Evolutionary conservation across 1,284 basidiomycete species (phyloP).

Genomic region (Mycena sp.): DNA sequence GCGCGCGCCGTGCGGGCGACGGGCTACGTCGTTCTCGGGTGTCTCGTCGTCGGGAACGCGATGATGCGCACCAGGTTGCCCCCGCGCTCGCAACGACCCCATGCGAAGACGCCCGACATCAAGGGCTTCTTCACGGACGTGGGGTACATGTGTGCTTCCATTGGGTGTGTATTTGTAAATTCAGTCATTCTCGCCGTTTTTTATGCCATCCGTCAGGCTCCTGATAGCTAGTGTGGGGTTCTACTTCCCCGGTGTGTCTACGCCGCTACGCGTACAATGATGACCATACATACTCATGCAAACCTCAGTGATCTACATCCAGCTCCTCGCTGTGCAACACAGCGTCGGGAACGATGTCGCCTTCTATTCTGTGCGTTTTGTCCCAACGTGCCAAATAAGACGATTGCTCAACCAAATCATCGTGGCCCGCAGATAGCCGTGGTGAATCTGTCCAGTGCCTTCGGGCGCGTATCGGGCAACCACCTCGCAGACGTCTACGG

Average conservation of each 20-base stretch:
- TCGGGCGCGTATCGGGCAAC: constrained; percentile 35
- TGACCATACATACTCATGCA: background rate
- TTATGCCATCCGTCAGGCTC: no score
- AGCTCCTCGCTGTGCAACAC: constrained; percentile 36
- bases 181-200: constrained; percentile 13
- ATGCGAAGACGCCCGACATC: constrained; percentile 20
- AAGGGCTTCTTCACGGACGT: constrained; percentile 34
- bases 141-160: constrained; percentile 30
- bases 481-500: constrained; percentile 34
- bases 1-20: constrained; percentile 35
- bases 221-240: constrained; percentile 33
- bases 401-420: background rate
- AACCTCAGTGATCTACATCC: constrained; percentile 38
- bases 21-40: constrained; percentile 35
- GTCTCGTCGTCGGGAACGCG: constrained; percentile 33
- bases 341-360: constrained; percentile 30
- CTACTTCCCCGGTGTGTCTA: constrained; percentile 39
- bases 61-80: constrained; percentile 33
- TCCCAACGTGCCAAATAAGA: no score
- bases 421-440: constrained; percentile 31
- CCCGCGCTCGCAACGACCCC: constrained; percentile 5
- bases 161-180: constrained; percentile 32
- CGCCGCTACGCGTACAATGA: no score
- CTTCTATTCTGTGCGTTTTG: constrained; percentile 38
- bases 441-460: constrained; percentile 32